Evolutionary conservation across 2,329 filamentous ascomycete species (phyloP).

Genomic region (Beauveria bassiana): DNA sequence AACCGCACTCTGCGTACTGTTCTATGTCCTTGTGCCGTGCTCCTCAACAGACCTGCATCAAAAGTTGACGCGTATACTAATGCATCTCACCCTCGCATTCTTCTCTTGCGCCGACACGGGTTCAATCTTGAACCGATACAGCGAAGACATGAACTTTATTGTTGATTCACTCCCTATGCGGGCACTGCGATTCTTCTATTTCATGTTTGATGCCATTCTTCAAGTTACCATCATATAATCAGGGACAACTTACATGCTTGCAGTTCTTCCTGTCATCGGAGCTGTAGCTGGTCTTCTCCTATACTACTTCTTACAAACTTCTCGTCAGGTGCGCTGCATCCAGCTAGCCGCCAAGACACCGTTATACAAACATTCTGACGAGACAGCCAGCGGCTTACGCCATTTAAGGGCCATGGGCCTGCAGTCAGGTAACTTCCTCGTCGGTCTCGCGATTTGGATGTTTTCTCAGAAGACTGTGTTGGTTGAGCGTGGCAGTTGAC

Average conservation of each 20-base stretch:
- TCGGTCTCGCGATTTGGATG: slow-evolving; percentile 38
- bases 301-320: slow-evolving; percentile 21
- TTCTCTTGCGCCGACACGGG: neutral
- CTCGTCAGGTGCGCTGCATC: slow-evolving; percentile 27
- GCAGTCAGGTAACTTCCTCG: slow-evolving; percentile 32
- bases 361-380: slow-evolving; percentile 29
- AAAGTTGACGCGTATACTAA: neutral
- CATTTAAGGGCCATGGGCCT: slow-evolving; percentile 48
- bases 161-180: slow-evolving; percentile 16
- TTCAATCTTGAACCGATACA: neutral
- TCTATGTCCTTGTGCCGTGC: neutral
- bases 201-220: neutral
- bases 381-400: slow-evolving; percentile 35
- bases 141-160: slow-evolving; percentile 15
- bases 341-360: slow-evolving; percentile 28
- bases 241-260: neutral
- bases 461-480: too few species aligned
- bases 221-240: neutral
- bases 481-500: slow-evolving; percentile 39
- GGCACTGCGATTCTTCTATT: slow-evolving; percentile 3
- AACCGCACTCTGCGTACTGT: neutral
- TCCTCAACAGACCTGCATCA: neutral
- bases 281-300: neutral
- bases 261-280: neutral
- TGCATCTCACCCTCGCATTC: neutral